Base-by-base conservation (phyloP, 257 asterid species). In the Primulina huaijiensis region DNA sequence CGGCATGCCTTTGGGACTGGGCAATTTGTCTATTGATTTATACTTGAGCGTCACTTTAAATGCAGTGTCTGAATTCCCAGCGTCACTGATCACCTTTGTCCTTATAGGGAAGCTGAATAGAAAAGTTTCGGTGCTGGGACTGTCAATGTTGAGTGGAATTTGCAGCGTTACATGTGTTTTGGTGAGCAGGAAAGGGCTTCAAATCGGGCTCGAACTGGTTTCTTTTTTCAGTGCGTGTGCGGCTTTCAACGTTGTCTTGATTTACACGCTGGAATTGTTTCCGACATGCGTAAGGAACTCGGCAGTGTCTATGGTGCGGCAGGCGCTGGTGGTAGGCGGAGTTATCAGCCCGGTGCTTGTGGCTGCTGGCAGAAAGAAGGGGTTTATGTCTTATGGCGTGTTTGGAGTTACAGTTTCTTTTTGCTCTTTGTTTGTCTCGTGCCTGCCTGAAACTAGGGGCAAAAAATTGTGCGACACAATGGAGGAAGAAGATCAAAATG, bases 271-370 rank as follows among this genome's bases (percentile, higher is more conserved):
- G n/a, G 96, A 92, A 73, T 33, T 92, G 60, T 92, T 89, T 31
- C 96, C 96, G 0, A 92, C 96, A 5, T 78, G 86, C 25, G 89
- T 89, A 21, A 74, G 97, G 75, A 92, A 87, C 75, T 92, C 90
- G 0, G 95, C 94, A 0, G 68, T 87, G 74, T 82, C 97, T 14
- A 79, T 89, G 83, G 90, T 82, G 80, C 68, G 96, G 56, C 93
- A 89, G 76, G 84, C 92, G 19, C 25, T 86, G 75, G 83, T 86
- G 35, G 27, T 86, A 8, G 89, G 92, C 5, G 92, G 89, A 3
- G 77, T 73, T 1, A 69, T 91, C 7, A 74, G 86, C 65, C 92
- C 96, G 3, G 46, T 82, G 53, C 62, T 91, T 62, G 84, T 82
- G 40, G 92, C 88, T 0, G 83, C 78, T 1, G 94, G 92, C 1